Conservation (phyloP, 2,329 filamentous ascomycete species). For the Teratosphaeriaceae sp. region DNA sequence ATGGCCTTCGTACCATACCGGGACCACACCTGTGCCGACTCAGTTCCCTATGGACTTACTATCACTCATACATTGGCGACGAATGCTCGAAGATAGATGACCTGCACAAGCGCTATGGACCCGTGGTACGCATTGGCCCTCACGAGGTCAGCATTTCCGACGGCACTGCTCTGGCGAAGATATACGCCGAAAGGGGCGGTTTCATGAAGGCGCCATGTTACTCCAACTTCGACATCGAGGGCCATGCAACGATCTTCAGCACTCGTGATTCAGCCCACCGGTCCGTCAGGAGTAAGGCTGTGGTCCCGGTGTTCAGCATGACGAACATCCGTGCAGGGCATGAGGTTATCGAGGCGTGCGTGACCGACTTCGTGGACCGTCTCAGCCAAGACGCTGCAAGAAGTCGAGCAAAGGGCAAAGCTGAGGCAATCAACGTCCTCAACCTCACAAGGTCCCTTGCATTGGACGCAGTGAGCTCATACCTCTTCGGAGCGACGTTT, state of each 20-base stretch:
- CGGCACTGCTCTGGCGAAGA: conserved; percentile 40
- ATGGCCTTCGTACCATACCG: conserved; percentile 28
- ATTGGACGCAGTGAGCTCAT: conserved; percentile 48
- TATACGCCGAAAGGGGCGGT: conserved; percentile 48
- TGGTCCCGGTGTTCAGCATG: conserved; percentile 44
- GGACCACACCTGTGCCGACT: conserved; percentile 24
- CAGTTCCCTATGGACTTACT: conserved; percentile 22
- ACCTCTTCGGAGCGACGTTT: conserved; percentile 48
- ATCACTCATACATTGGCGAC: conserved; percentile 26
- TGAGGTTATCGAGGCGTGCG: conserved; percentile 34
- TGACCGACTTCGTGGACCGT: conserved; percentile 37
- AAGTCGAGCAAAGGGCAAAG: conserved; percentile 12
- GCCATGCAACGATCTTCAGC: conserved; percentile 49
- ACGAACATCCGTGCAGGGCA: conserved; percentile 37
- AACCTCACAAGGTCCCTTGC: conserved; percentile 45
- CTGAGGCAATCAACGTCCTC: conserved; percentile 41
- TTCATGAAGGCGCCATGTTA: conserved; percentile 49
- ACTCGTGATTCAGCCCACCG: conserved; percentile 36
- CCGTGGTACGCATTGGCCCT: conserved; percentile 65
- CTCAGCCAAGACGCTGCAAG: conserved; percentile 30
- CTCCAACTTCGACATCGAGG: conserved; percentile 52
- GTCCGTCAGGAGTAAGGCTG: conserved; percentile 43
- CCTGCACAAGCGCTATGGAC: conserved; percentile 59
- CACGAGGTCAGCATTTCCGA: conserved; percentile 52
- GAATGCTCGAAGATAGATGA: conserved; percentile 18